phyloP scores from a whole-genome alignment of 2,329 filamentous ascomycete species.

The Botrytis deweyae region DNA sequence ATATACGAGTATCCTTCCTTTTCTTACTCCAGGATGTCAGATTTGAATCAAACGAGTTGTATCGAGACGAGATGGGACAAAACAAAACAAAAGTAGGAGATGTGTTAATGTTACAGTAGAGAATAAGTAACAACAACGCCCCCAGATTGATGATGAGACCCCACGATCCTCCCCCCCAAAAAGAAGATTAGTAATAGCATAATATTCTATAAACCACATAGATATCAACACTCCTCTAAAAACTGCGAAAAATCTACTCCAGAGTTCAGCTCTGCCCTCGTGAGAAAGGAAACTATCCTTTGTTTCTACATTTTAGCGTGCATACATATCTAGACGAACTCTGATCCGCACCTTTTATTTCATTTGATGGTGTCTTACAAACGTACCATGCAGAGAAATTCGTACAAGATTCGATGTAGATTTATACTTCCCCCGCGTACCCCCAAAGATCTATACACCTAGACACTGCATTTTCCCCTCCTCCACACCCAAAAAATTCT shows the following conservation, averaged over 20 bases:
- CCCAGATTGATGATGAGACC: rapidly evolving
- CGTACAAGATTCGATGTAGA: not conserved
- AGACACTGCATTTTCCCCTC: no score
- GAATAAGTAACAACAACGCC: not conserved
- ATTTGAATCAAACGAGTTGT: not conserved
- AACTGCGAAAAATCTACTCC: not conserved
- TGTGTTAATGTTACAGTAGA: rapidly evolving
- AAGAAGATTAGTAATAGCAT: not conserved
- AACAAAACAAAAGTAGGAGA: not conserved
- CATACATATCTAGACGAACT: not conserved
- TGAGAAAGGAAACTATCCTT: not conserved
- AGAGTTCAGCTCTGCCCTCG: not conserved
- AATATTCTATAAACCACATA: rapidly evolving
- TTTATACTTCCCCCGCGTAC: not conserved
- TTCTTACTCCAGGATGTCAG: rapidly evolving
- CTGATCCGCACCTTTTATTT: not conserved
- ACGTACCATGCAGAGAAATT: not conserved
- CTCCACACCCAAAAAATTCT: not conserved
- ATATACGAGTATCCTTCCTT: rapidly evolving
- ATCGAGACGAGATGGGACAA: not conserved
- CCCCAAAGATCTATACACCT: not conserved
- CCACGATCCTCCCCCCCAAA: no score
- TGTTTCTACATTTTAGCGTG: not conserved
- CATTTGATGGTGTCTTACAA: not conserved
- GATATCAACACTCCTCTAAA: not conserved